phyloP scores from a whole-genome alignment of 106 monocot genomes.

The Dactylorhiza incarnata region DNA sequence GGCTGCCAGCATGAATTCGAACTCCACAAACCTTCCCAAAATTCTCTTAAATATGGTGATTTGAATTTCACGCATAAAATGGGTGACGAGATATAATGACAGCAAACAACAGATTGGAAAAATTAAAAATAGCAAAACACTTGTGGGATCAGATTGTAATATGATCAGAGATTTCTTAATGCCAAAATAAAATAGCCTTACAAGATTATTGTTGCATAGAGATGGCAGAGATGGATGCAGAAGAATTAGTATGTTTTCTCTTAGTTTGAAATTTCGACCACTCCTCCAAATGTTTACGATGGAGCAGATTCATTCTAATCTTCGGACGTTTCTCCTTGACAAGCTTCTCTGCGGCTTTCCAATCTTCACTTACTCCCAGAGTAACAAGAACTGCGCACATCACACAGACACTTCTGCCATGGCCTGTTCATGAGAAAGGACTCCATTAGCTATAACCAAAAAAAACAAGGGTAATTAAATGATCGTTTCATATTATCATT shows the following conservation, averaged over 20 bases:
- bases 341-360: slow-evolving; percentile 77
- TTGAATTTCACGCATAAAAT: too few relatives aligned
- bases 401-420: slow-evolving; percentile 82
- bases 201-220: slow-evolving; percentile 7
- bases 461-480: neutral
- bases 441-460: neutral
- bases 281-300: slow-evolving; percentile 67
- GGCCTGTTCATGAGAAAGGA: slow-evolving; percentile 38
- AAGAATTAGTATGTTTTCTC: neutral
- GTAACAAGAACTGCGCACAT: slow-evolving; percentile 72
- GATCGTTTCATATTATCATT: neutral
- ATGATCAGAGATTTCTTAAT: neutral
- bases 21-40: too few relatives aligned
- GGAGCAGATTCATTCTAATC: slow-evolving; percentile 73
- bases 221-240: neutral
- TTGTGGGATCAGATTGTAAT: neutral
- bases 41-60: too few relatives aligned
- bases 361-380: slow-evolving; percentile 51
- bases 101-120: neutral
- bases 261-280: slow-evolving; percentile 50
- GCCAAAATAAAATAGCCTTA: neutral
- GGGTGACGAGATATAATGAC: too few relatives aligned
- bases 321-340: slow-evolving; percentile 48
- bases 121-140: neutral
- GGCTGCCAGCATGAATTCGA: too few relatives aligned